phyloP scores from a whole-genome alignment of 768 basidiomycete species.

The Butyriboletus loyo region DNA sequence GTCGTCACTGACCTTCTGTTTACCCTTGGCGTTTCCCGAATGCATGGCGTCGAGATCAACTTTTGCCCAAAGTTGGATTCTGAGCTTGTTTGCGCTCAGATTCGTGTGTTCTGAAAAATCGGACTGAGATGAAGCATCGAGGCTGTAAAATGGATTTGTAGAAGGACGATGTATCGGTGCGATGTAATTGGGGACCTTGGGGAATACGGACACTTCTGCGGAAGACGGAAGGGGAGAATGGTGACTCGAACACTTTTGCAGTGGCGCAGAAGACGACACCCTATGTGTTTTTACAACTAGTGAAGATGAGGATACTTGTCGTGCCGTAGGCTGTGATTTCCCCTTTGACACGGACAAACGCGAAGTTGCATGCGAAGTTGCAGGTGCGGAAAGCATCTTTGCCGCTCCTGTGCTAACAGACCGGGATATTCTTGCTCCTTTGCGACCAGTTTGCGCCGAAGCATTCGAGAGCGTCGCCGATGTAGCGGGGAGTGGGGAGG shows the following conservation, averaged over 20 bases:
- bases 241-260: conserved; percentile 25
- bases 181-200: conserved; percentile 58
- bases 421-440: conserved; percentile 9
- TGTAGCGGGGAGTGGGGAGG: conserved; percentile 8
- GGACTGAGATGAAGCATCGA: conserved; percentile 48
- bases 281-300: conserved; percentile 19
- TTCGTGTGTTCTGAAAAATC: conserved; percentile 58
- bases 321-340: conserved; percentile 16
- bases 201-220: conserved; percentile 9
- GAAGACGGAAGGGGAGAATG: conserved; percentile 22
- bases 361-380: conserved; percentile 2
- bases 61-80: conserved; percentile 59
- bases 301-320: conserved; percentile 19
- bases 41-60: conserved; percentile 19
- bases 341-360: conserved; percentile 13
- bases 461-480: background rate
- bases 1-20: conserved; percentile 39
- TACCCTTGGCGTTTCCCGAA: conserved; percentile 38
- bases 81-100: conserved; percentile 49
- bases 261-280: conserved; percentile 22
- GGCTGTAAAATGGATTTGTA: conserved; percentile 72
- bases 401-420: conserved; percentile 14
- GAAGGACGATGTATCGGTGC: conserved; percentile 81
- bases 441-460: conserved; percentile 11
- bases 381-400: conserved; percentile 13